These are phyloP conservation scores for Fusarium devonianum DNA, from an alignment of 2,329 filamentous ascomycete genomes.

Conservation along the genomic window DNA sequence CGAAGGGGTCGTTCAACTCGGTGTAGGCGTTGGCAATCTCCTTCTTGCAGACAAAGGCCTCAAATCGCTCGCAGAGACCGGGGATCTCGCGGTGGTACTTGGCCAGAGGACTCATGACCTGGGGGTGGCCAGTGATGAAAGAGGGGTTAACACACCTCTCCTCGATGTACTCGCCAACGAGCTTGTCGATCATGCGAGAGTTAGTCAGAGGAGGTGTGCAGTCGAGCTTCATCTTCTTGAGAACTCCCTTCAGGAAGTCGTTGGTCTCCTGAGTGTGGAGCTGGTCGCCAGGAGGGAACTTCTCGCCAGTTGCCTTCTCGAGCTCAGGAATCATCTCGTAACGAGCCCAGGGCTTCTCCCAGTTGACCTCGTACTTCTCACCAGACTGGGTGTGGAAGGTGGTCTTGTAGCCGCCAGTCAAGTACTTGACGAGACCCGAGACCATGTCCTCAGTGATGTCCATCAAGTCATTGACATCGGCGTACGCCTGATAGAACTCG, in stretches of 20 bases:
- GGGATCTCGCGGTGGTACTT: constrained; percentile 87
- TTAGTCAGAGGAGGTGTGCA: constrained; percentile 92
- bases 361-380: constrained; percentile 91
- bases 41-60: constrained; percentile 80
- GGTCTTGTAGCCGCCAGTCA: constrained; percentile 86
- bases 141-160: constrained; percentile 91
- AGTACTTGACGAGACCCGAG: constrained; percentile 83
- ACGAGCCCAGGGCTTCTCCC: constrained; percentile 91
- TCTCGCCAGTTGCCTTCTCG: constrained; percentile 88
- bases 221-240: constrained; percentile 90
- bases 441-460: constrained; percentile 92
- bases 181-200: constrained; percentile 93
- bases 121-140: constrained; percentile 69
- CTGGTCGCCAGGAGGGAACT: constrained; percentile 88
- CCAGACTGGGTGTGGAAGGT: constrained; percentile 86
- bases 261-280: constrained; percentile 90
- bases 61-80: constrained; percentile 94
- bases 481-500: constrained; percentile 96
- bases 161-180: constrained; percentile 94
- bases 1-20: constrained; percentile 91
- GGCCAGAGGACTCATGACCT: constrained; percentile 85
- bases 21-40: constrained; percentile 98
- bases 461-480: constrained; percentile 84
- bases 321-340: constrained; percentile 90
- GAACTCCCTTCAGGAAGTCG: constrained; percentile 81